Conservation (phyloP, 2,329 filamentous ascomycete genomes). For the Cyphellophora attinorum region DNA sequence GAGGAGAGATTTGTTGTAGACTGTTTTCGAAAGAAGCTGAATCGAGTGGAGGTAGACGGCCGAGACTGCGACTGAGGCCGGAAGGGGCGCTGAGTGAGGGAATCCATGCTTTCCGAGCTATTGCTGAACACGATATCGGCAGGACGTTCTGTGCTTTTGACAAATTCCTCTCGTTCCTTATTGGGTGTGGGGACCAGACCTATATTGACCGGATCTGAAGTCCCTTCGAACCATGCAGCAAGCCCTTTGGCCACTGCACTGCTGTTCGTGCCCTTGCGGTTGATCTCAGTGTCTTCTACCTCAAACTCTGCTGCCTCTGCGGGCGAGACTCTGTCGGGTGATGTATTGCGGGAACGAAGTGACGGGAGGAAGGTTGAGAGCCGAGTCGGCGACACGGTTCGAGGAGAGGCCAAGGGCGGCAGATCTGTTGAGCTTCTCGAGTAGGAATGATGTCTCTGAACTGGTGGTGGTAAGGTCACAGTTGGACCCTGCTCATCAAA, state of each 20-base stretch:
- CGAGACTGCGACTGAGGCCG: constrained; percentile 17
- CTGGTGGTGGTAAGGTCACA: constrained; percentile 13
- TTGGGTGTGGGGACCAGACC: constrained; percentile 25
- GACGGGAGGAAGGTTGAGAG: constrained; percentile 18
- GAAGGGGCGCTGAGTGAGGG: constrained; percentile 8
- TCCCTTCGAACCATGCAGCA: constrained; percentile 44
- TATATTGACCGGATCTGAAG: constrained; percentile 40
- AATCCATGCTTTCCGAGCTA: constrained; percentile 10
- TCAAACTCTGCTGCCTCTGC: constrained; percentile 7
- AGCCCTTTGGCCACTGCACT: constrained; percentile 18
- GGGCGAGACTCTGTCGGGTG: constrained; percentile 11
- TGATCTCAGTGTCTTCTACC: constrained; percentile 3
- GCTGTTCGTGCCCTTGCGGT: constrained; percentile 5
- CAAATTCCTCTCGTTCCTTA: constrained; percentile 19
- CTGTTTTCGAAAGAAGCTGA: constrained; percentile 34
- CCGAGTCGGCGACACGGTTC: constrained; percentile 13
- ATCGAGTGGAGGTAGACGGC: constrained; percentile 24
- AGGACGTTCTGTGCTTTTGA: constrained; percentile 10
- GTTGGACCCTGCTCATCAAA: constrained; percentile 5
- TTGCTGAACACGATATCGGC: constrained; percentile 12
- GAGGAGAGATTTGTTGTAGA: constrained; percentile 21
- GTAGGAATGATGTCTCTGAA: constrained; percentile 13
- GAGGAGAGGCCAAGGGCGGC: constrained; percentile 12
- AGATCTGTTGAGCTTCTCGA: constrained; percentile 15
- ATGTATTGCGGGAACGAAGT: constrained; percentile 13